phyloP scores from a whole-genome alignment of 805 yeast species.

The Nakazawaea siamensis region DNA sequence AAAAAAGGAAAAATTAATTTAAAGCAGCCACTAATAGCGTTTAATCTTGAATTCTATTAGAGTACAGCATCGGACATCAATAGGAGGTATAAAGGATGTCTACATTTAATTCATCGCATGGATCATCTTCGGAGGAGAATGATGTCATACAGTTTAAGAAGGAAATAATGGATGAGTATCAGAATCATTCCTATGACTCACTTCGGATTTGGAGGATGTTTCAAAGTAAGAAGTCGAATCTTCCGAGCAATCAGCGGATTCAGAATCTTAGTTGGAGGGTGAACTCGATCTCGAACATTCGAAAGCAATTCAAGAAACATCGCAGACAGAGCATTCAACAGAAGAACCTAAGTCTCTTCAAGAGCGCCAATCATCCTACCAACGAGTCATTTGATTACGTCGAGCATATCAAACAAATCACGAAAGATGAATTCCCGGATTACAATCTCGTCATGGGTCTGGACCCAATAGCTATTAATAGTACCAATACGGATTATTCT shows the following conservation, averaged over 20 bases:
- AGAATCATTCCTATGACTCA: slow-evolving; percentile 18
- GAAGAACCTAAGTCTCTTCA: slow-evolving; percentile 13
- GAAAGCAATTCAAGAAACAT: slow-evolving; percentile 6
- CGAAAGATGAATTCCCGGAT: slow-evolving; percentile 25
- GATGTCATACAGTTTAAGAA: neutral
- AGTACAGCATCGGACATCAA: too few species aligned
- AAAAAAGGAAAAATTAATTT: too few species aligned
- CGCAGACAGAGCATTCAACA: slow-evolving; percentile 11
- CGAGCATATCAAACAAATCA: slow-evolving; percentile 27
- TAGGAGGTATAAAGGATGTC: too few species aligned
- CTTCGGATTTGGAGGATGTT: slow-evolving; percentile 27
- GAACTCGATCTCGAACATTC: slow-evolving; percentile 11
- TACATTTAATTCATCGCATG: too few species aligned
- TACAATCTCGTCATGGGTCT: slow-evolving; percentile 12
- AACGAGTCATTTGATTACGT: slow-evolving; percentile 24
- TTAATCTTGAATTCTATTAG: too few species aligned
- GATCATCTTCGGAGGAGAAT: too few species aligned
- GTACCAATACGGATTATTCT: slow-evolving; percentile 11
- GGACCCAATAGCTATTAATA: neutral
- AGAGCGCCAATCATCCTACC: slow-evolving; percentile 14
- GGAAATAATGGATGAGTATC: slow-evolving; percentile 14
- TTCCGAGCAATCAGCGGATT: slow-evolving; percentile 26
- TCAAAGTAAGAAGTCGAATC: slow-evolving; percentile 22
- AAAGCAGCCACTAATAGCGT: too few species aligned
- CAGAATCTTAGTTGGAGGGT: slow-evolving; percentile 28